Conservation (phyloP, 2,329 filamentous ascomycete species). For the Tolypocladium inflatum region DNA sequence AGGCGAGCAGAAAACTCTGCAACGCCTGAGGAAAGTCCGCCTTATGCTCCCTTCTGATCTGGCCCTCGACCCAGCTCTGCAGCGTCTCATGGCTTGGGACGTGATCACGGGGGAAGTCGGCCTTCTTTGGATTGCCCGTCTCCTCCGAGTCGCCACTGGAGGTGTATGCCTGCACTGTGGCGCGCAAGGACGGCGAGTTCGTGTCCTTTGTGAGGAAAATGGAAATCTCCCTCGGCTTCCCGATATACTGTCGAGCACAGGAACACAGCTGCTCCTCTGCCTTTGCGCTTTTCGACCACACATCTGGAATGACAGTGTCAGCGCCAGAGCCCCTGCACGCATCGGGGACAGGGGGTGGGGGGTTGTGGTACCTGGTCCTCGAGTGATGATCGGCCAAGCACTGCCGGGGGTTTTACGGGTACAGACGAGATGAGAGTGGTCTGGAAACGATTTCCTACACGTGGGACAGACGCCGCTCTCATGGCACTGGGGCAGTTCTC, state of each 20-base stretch:
- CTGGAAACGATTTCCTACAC: constrained; percentile 29
- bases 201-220: constrained; percentile 24
- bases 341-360: constrained; percentile 3
- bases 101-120: constrained; percentile 25
- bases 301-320: constrained; percentile 19
- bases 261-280: constrained; percentile 23
- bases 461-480: constrained; percentile 31
- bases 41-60: constrained; percentile 23
- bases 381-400: constrained; percentile 28
- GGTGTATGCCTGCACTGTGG: constrained; percentile 27
- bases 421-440: constrained; percentile 29
- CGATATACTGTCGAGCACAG: constrained; percentile 25
- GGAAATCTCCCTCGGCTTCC: constrained; percentile 24
- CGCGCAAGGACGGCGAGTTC: constrained; percentile 28
- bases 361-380: constrained; percentile 24
- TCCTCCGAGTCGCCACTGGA: constrained; percentile 20
- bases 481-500: constrained; percentile 23
- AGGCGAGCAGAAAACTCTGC: constrained; percentile 27
- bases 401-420: constrained; percentile 26
- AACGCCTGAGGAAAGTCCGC: constrained; percentile 21
- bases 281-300: constrained; percentile 24
- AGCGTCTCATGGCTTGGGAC: constrained; percentile 25
- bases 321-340: background rate
- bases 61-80: constrained; percentile 26
- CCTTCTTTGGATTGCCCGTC: constrained; percentile 19